Conservation (phyloP, 2,329 filamentous ascomycete genomes). For the Microsporum canis region DNA sequence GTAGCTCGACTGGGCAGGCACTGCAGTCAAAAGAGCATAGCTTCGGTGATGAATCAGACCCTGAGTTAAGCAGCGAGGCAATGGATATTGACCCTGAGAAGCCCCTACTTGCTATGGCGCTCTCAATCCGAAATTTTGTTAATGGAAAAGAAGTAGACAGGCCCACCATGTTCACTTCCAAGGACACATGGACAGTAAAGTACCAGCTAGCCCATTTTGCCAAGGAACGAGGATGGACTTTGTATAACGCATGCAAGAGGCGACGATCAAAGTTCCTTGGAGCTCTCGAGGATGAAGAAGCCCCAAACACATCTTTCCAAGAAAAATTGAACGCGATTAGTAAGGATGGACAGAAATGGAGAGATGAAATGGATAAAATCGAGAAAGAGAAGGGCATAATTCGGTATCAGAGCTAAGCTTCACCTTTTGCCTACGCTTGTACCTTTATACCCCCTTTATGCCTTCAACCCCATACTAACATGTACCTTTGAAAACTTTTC, state of each 20-base stretch:
- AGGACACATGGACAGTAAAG: conserved; percentile 59
- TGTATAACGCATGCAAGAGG: conserved; percentile 48
- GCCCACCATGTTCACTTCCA: conserved; percentile 39
- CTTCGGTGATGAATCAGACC: not conserved
- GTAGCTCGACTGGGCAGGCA: conserved; percentile 6
- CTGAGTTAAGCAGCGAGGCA: conserved; percentile 6
- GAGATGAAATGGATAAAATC: conserved; percentile 43
- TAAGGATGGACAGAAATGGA: conserved; percentile 47
- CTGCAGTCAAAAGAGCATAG: not conserved
- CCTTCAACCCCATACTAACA: not conserved
- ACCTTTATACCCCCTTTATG: not conserved
- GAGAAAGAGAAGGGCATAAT: conserved; percentile 37
- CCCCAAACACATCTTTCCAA: conserved; percentile 18
- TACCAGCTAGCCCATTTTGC: conserved; percentile 60
- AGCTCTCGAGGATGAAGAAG: conserved; percentile 31
- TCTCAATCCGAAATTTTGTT: conserved; percentile 62
- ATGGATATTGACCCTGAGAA: conserved; percentile 12
- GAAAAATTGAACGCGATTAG: conserved; percentile 37
- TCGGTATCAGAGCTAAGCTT: not conserved
- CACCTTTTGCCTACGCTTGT: not conserved
- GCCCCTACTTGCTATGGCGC: conserved; percentile 54
- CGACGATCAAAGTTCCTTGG: conserved; percentile 43
- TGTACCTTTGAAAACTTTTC: not conserved
- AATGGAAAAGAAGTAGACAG: conserved; percentile 54
- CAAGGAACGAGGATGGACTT: conserved; percentile 31